Percentiles rank a stretch among this genome's conserved stretches.
phyloP scores from a whole-genome alignment of 2,329 filamentous ascomycete species.

The Trichoderma koningii region DNA sequence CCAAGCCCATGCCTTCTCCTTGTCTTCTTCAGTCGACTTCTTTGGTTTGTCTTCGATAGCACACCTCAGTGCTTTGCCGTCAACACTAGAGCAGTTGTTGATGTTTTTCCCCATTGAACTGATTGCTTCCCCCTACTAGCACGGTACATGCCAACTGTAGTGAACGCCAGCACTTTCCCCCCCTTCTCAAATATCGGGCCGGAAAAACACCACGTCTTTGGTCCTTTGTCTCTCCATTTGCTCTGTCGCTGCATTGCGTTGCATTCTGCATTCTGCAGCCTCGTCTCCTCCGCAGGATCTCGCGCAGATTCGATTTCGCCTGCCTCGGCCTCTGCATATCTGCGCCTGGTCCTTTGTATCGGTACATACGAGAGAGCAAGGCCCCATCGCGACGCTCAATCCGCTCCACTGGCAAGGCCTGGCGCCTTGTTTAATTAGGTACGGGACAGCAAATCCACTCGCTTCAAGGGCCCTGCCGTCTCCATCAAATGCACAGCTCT shows the following conservation, averaged over 20 bases:
- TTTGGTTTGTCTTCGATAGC: not conserved
- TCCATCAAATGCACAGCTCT: constrained; percentile 15
- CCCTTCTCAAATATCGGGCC: constrained; percentile 1
- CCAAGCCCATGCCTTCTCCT: not conserved
- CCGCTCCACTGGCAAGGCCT: constrained; percentile 2
- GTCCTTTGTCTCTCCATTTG: no score
- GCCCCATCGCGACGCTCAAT: not conserved
- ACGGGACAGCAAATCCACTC: constrained; percentile 21
- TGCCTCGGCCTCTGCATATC: not conserved
- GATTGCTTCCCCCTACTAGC: constrained; percentile 1
- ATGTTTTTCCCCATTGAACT: not conserved
- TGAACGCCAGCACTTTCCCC: not conserved
- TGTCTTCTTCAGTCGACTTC: not conserved
- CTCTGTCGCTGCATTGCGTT: not conserved
- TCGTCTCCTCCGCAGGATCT: not conserved
- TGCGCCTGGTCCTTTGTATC: not conserved
- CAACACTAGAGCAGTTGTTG: no score
- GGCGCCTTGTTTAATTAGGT: constrained; percentile 26
- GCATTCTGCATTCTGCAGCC: not conserved
- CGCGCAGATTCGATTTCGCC: not conserved
- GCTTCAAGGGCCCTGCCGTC: constrained; percentile 18
- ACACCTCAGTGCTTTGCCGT: not conserved
- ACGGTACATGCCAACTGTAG: not conserved
- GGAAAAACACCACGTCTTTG: constrained; percentile 17
- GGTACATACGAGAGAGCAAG: not conserved